These are phyloP conservation scores for Candida sonorensis DNA, from an alignment of 805 yeast genomes.

Conservation along the genomic window DNA sequence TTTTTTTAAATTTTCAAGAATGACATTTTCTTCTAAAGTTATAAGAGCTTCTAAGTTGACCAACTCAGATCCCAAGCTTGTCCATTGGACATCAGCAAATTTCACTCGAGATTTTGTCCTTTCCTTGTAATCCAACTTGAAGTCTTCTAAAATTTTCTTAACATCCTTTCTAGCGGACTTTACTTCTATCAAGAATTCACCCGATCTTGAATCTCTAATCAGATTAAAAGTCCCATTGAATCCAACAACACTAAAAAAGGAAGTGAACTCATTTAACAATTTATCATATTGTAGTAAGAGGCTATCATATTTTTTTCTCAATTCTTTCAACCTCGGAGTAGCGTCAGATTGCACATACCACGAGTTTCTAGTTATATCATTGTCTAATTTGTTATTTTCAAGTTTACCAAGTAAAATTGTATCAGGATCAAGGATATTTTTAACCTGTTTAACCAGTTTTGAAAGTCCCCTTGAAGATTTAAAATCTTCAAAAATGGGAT, in stretches of 20 bases:
- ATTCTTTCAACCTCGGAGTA: slow-evolving; percentile 9
- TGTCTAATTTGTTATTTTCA: slow-evolving; percentile 14
- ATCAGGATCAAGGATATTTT: slow-evolving; percentile 17
- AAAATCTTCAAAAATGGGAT: slow-evolving; percentile 17
- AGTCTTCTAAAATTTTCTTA: slow-evolving; percentile 8
- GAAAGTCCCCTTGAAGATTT: slow-evolving; percentile 7
- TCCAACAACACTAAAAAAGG: slow-evolving; percentile 11
- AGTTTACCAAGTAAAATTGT: slow-evolving; percentile 10
- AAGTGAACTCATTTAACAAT: slow-evolving; percentile 1
- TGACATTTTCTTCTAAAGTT: slow-evolving; percentile 43
- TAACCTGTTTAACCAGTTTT: slow-evolving; percentile 24
- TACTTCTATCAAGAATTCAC: slow-evolving; percentile 21
- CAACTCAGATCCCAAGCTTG: slow-evolving; percentile 41
- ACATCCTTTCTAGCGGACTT: slow-evolving; percentile 21
- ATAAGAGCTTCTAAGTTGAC: slow-evolving; percentile 42
- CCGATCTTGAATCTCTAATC: slow-evolving; percentile 20
- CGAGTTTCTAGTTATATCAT: slow-evolving; percentile 15
- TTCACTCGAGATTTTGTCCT: slow-evolving; percentile 22
- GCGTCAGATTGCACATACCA: slow-evolving; percentile 23
- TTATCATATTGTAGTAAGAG: slow-evolving; percentile 4
- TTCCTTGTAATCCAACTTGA: slow-evolving; percentile 14
- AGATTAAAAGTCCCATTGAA: slow-evolving; percentile 18
- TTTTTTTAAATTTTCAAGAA: slow-evolving; percentile 43
- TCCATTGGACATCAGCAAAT: slow-evolving; percentile 44
- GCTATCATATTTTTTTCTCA: slow-evolving; percentile 16